Base-by-base conservation (phyloP, 2,329 filamentous ascomycete species). In the Paraphaeosphaeria minitans region DNA sequence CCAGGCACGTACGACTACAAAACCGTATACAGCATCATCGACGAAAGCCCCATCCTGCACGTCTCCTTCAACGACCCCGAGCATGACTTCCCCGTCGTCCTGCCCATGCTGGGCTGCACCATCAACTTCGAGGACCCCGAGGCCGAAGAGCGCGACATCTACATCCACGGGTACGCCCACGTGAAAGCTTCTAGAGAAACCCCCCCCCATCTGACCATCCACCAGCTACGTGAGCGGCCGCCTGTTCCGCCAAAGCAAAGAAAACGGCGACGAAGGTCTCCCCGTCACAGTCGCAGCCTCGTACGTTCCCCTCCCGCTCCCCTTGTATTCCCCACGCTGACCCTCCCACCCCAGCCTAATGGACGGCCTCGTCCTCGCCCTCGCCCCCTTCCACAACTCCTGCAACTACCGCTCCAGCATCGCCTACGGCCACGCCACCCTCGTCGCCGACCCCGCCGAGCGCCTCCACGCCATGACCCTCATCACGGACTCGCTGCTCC, bases 81-180 rank as follows among this genome's bases (percentile, higher is more conserved):
- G 3, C 66, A 74, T 41, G 88, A 89, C 0, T 95, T 93, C 71
- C 77, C 77, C 8, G 69, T 75, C 16, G 67, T 72, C 22, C 57
- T 78, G 7, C 77, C 77, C 16, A 77, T 79, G 75, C 60, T 77
- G 8, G 77, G 72, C n/a, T 78, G 77, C 54, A 78, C 75, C 2
- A 75, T 65, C 0, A 56, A 61, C 53, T 74, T 65, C 43, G 4
- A 82, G 53, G 75, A 84, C 19, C 65, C 49, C 16, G 82, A 84
- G 52, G 86, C 88, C 0, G 81, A 92, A 5, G 14, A 43, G 5
- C 68, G 70, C 35, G 61, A 72, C 35, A 43, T 77, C 6, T 77
- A 77, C 52, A 64, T 77, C 35, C 74, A 77, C 59, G 74, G 74
- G 56, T 74, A 72, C 53, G 62, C 74, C 3, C 9, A 3, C 41